Conservation (phyloP, 2,329 filamentous ascomycete genomes). For the Arthrobotrys sinensis region DNA sequence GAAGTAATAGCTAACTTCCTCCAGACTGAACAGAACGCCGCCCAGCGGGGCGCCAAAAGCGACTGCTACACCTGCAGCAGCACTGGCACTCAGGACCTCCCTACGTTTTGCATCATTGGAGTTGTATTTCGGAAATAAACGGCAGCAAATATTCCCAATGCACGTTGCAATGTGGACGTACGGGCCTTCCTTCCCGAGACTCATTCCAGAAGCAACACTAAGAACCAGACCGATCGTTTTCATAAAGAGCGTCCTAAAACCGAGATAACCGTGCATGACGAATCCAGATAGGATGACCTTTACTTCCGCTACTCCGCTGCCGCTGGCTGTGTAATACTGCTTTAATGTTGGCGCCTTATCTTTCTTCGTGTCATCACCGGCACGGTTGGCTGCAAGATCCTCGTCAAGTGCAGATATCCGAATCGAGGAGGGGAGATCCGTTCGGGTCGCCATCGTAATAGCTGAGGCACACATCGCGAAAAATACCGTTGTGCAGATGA, state of each 20-base stretch:
- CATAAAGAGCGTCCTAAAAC: conserved; percentile 85
- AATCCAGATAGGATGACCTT: conserved; percentile 98
- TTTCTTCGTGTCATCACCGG: conserved; percentile 39
- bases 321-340: conserved; percentile 90
- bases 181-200: conserved; percentile 92
- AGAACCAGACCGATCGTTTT: conserved; percentile 88
- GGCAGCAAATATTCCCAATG: conserved; percentile 93
- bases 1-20: conserved; percentile 97
- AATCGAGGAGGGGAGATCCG: conserved; percentile 89
- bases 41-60: conserved; percentile 93
- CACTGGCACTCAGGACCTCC: conserved; percentile 92
- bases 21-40: conserved; percentile 91
- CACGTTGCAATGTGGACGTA: conserved; percentile 98
- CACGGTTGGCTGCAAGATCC: conserved; percentile 77
- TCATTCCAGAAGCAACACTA: conserved; percentile 92
- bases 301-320: conserved; percentile 96
- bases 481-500: conserved; percentile 79
- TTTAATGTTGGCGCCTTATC: conserved; percentile 24
- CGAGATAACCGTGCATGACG: conserved; percentile 94
- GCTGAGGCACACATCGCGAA: conserved; percentile 82
- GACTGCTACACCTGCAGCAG: conserved; percentile 91
- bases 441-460: conserved; percentile 91
- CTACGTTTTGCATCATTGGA: conserved; percentile 92
- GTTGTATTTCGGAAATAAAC: conserved; percentile 94
- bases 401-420: conserved; percentile 91